Evolutionary conservation across 2,329 filamentous ascomycete genomes (phyloP), one percentile per base, ranked within the genome.

Genomic region (Tolypocladium ophioglossoides): DNA sequence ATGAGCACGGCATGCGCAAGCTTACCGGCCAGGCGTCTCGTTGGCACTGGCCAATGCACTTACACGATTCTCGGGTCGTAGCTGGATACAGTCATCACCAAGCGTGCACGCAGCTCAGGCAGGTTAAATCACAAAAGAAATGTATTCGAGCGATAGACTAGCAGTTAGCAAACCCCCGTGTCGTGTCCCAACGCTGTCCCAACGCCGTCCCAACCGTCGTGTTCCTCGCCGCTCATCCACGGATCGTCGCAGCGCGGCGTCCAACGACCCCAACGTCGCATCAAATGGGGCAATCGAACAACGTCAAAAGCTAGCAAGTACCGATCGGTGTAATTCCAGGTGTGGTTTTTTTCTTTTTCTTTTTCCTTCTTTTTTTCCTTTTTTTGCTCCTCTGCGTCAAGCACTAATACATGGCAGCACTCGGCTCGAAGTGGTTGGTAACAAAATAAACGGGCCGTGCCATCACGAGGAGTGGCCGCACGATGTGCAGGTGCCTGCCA

Each of bases 401-500:
- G 47, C 18, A 11, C 47, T 34, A 27, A 27, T 27, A 34, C 47
- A 22, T 41, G n/a, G 39, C 39, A 22, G 39, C 2, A 22, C 39
- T 24, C 39, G 39, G 32, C 47, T 20, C 5, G 4, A 14, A 20
- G 30, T 16, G 1, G n/a, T 48, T 11, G 37, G 16, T 20, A 22
- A 39, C 49, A 39, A 30, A 30, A 16, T 37, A 52, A 40, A 53
- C 7, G 22, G 35, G 8, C 2, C 20, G 14, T 16, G 40, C 20
- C 41, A 16, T 48, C 16, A 47, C 35, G 11, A 56, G 14, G 53
- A 57, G 46, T 27, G 53, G 56, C 60, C 56, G 57, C 66, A 69
- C 52, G 60, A 56, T 18, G 66, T 58, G 66, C 67, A 69, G 59
- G 65, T 57, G 67, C 67, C 67, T 69, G 50, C 9, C n/a, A 35